Evolutionary conservation across 2,329 filamentous ascomycete species (phyloP).

Genomic region (Aspergillus pseudotamarii): DNA sequence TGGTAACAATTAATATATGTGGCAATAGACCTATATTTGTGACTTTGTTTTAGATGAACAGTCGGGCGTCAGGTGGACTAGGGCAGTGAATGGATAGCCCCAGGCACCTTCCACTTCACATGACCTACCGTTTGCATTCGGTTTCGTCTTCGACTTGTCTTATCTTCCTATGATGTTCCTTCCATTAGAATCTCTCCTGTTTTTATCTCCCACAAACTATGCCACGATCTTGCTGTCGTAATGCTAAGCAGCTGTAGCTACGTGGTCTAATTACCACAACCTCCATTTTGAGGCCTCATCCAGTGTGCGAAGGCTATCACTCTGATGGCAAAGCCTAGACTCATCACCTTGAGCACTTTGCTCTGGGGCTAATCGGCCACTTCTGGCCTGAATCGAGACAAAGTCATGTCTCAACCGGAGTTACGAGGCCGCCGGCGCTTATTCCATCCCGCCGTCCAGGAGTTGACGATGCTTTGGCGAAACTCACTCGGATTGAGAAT

Average conservation of each 20-base stretch:
- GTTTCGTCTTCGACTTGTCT: neutral
- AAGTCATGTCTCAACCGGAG: neutral
- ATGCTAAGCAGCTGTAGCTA: neutral
- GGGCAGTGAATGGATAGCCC: no score
- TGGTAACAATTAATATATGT: no score
- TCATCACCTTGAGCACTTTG: neutral
- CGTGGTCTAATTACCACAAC: neutral
- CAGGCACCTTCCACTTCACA: neutral
- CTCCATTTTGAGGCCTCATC: neutral
- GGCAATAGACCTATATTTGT: no score
- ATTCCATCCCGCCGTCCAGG: neutral
- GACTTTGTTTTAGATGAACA: no score
- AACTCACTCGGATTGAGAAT: neutral
- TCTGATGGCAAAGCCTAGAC: neutral
- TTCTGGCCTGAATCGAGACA: neutral
- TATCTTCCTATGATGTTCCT: no score
- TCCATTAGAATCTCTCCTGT: neutral
- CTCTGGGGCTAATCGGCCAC: neutral
- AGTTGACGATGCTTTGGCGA: neutral
- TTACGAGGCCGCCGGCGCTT: neutral
- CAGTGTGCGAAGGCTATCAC: no score
- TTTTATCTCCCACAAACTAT: neutral
- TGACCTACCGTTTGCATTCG: neutral
- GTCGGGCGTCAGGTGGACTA: no score
- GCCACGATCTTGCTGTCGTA: neutral